Evolutionary conservation across 768 basidiomycete genomes (phyloP), one percentile per base, ranked within the genome.

Genomic region (Lactarius psammicola): DNA sequence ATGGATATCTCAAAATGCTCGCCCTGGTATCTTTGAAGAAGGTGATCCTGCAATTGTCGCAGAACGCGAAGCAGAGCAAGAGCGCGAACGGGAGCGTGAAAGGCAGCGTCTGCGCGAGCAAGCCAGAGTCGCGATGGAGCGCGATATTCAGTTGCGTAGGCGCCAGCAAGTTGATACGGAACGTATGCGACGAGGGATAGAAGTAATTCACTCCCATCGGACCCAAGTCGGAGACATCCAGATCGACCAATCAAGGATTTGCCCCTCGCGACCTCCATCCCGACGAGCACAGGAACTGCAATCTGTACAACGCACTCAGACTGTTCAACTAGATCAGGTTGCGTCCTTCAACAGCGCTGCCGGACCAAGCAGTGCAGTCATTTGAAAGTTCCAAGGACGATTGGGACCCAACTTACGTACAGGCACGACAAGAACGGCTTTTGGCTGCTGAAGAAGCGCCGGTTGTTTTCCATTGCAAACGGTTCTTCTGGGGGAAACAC

Each of bases 1-100:
- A 76, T 98, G 95, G 94, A 93, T 96, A 68, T 85, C 90, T 0
- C 93, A 95, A 75, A 95, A 96, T 74, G 93, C 92, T 1, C 81
- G 90, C 18, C 92, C 92, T 2, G 92, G 91, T 0, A 81, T 93
- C 1, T 92, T 94, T 57, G 92, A 92, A 71, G 91, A 92, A 57
- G 89, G 87, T 28, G 89, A 88, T 23, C 71, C 75, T 8, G 72
- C 69, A 1, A 34, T 71, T 15, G 72, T 67, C 11, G 77, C 75
- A 1, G 80, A 79, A 28, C 62, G 46, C 4, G 68, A 71, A 26
- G 67, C 53, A 46, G 64, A 70, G 4, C 63, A 61, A 23, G 68
- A 71, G 17, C 66, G 57, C 26, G 59, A 51, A 33, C 62, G 56
- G 63, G 68, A 36, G 65, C 62, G 56, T 53, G 69, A 64, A 38